These are phyloP conservation scores for Vaccinium myrtillus DNA, from an alignment of 148 eudicot species.

Conservation along the genomic window DNA sequence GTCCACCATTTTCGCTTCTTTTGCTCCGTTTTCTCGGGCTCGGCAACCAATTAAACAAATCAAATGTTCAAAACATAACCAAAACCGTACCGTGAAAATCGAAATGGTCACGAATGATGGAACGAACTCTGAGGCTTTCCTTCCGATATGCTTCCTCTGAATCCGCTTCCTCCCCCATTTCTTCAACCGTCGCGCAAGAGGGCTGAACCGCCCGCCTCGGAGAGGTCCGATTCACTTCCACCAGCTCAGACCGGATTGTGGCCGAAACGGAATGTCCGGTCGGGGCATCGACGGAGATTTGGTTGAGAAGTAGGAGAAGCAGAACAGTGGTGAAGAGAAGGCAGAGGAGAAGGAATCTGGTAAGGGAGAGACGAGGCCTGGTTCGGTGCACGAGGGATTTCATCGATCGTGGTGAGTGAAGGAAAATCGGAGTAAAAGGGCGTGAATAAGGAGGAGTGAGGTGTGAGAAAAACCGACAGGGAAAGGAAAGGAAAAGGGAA, in stretches of 20 bases:
- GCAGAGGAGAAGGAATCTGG: slow-evolving; percentile 10
- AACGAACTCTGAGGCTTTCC: slow-evolving; percentile 24
- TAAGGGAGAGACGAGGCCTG: neutral
- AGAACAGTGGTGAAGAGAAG: neutral
- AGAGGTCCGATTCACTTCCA: neutral
- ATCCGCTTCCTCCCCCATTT: slow-evolving; percentile 20
- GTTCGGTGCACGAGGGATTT: neutral
- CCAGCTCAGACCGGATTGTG: neutral
- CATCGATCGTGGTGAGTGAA: neutral
- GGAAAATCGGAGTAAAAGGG: neutral
- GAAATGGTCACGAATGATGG: slow-evolving; percentile 13
- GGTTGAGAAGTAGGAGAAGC: slow-evolving; percentile 1
- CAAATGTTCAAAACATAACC: neutral
- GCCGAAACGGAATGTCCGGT: neutral
- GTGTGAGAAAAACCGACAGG: too few species aligned
- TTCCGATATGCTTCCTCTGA: neutral
- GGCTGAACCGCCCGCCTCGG: neutral
- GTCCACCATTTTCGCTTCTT: neutral
- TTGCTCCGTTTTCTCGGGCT: neutral
- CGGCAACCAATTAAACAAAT: neutral
- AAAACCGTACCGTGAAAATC: slow-evolving; percentile 8
- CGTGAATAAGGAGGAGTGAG: too few species aligned
- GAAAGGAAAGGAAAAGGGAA: too few species aligned
- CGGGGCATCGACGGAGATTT: slow-evolving; percentile 6
- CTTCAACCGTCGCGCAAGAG: slow-evolving; percentile 21